Conservation (phyloP, 2,329 filamentous ascomycete species). For the Ascosphaera aggregata region DNA sequence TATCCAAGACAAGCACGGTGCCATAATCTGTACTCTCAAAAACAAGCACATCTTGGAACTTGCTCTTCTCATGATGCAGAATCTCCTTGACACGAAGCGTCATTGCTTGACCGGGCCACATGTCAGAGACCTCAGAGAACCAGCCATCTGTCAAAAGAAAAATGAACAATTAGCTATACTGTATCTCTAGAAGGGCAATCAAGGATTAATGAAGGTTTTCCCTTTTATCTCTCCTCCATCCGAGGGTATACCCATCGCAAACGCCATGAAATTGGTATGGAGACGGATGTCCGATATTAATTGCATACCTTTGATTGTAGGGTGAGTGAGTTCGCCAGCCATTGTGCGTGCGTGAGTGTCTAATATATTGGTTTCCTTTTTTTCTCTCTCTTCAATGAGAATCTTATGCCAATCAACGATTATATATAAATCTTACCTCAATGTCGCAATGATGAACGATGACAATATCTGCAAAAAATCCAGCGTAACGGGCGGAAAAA, state of each 20-base stretch:
- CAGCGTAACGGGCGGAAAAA: too few relatives aligned
- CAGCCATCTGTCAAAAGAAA: conserved; percentile 55
- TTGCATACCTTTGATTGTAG: conserved; percentile 47
- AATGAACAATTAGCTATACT: conserved; percentile 2
- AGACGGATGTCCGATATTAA: conserved; percentile 4
- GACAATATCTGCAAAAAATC: too few relatives aligned
- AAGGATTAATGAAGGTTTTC: too few relatives aligned
- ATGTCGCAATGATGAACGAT: too few relatives aligned
- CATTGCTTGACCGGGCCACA: conserved; percentile 99
- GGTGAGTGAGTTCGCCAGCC: conserved; percentile 49
- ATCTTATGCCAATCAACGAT: too few relatives aligned
- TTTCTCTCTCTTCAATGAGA: too few relatives aligned
- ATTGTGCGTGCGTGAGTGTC: conserved; percentile 22
- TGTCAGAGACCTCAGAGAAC: conserved; percentile 97
- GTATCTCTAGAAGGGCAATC: too few relatives aligned
- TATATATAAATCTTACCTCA: too few relatives aligned
- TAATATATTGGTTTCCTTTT: too few relatives aligned
- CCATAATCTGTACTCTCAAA: conserved; percentile 97
- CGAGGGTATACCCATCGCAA: conserved; percentile 2
- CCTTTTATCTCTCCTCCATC: too few relatives aligned
- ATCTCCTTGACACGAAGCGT: conserved; percentile 94
- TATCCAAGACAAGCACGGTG: conserved; percentile 89
- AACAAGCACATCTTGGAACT: conserved; percentile 97
- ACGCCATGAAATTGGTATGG: conserved; percentile 3
- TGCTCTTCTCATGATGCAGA: conserved; percentile 95